Evolutionary conservation across 1,139 yeast species (phyloP).

Genomic region (Candida sanyaensis): DNA sequence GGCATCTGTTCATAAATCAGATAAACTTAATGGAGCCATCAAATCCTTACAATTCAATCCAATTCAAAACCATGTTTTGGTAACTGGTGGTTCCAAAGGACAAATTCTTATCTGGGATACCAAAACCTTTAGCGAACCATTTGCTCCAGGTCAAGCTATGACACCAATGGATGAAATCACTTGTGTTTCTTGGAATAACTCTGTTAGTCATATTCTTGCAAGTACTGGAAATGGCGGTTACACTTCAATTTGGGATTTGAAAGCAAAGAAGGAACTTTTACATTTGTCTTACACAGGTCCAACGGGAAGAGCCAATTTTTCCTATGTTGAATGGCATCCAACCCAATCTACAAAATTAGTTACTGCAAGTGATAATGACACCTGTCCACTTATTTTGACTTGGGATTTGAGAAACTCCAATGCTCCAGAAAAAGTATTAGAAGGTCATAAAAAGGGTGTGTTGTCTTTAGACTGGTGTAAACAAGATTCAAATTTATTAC

Average conservation of each 20-base stretch:
- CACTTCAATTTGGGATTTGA: conserved; percentile 93
- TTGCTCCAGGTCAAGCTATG: conserved; percentile 75
- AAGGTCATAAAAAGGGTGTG: conserved; percentile 88
- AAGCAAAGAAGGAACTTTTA: conserved; percentile 82
- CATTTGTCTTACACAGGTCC: conserved; percentile 70
- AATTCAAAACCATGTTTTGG: conserved; percentile 68
- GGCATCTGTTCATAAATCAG: conserved; percentile 50
- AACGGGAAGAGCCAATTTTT: conserved; percentile 58
- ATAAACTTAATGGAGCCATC: conserved; percentile 71
- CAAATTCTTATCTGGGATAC: conserved; percentile 92
- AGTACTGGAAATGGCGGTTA: conserved; percentile 82
- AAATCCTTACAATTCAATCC: conserved; percentile 79
- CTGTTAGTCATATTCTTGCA: conserved; percentile 85
- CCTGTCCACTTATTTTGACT: conserved; percentile 75
- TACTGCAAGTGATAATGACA: conserved; percentile 85
- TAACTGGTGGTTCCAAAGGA: conserved; percentile 85
- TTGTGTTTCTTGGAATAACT: conserved; percentile 87
- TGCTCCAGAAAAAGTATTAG: conserved; percentile 75
- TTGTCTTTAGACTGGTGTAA: conserved; percentile 92
- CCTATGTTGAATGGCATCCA: conserved; percentile 88
- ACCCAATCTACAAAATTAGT: conserved; percentile 77
- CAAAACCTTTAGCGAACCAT: conserved; percentile 59
- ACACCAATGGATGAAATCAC: conserved; percentile 83
- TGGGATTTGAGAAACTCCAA: conserved; percentile 96
- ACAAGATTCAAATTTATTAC: conserved; percentile 73